phyloP scores from a whole-genome alignment of 208 protist genomes.

The Trichomonas gallinae region DNA sequence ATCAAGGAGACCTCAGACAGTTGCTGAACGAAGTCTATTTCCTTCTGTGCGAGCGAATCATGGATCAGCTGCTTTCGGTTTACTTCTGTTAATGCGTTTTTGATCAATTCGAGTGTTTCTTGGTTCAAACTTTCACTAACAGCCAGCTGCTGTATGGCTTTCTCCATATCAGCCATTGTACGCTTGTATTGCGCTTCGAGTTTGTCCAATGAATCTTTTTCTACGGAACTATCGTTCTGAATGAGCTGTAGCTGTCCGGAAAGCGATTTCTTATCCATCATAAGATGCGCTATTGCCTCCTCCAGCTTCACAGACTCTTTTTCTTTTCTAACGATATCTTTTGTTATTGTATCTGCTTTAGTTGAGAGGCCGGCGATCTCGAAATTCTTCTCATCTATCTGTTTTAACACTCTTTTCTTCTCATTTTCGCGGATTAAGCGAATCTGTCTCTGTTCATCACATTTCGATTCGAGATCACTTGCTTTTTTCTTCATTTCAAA shows the following conservation, averaged over 20 bases:
- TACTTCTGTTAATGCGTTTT: not conserved
- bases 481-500: not conserved
- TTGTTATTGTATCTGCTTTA: not conserved
- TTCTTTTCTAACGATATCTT: constrained; percentile 16
- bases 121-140: not conserved
- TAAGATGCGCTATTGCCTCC: not conserved
- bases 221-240: not conserved
- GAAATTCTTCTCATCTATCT: not conserved
- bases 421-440: not conserved
- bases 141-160: not conserved
- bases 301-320: not conserved
- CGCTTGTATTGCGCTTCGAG: not conserved
- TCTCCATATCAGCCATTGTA: not conserved
- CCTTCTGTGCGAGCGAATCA: not conserved
- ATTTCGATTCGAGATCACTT: not conserved
- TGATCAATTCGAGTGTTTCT: not conserved
- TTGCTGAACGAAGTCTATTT: not conserved
- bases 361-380: not conserved
- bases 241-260: not conserved
- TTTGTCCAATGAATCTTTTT: not conserved
- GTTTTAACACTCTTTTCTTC: not conserved
- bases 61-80: not conserved
- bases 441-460: not conserved
- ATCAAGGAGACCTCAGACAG: not conserved
- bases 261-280: not conserved